These are phyloP conservation scores for Suillus sp. DNA, from an alignment of 768 basidiomycete genomes.

Conservation along the genomic window DNA sequence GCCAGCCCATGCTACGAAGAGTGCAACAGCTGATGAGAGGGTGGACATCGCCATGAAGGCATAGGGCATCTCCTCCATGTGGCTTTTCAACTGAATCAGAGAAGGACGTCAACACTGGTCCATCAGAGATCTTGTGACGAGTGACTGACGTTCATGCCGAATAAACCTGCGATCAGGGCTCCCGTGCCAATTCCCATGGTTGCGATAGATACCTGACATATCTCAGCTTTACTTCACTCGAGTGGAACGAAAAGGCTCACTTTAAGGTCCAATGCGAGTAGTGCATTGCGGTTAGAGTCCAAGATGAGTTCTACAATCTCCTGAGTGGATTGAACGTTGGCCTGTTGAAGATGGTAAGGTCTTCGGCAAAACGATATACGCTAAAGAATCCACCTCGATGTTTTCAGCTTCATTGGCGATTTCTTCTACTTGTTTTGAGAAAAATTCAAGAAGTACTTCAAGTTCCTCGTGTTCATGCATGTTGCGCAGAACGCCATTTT, in stretches of 20 bases:
- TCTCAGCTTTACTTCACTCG: constrained; percentile 6
- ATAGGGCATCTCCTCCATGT: constrained; percentile 70
- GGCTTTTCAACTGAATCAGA: constrained; percentile 62
- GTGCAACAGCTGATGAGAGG: constrained; percentile 56
- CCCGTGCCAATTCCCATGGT: constrained; percentile 93
- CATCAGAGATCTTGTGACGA: constrained; percentile 8
- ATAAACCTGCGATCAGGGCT: constrained; percentile 86
- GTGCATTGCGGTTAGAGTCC: constrained; percentile 91
- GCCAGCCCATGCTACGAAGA: constrained; percentile 65
- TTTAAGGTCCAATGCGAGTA: constrained; percentile 90
- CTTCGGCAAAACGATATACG: neutral
- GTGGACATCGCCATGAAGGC: constrained; percentile 73
- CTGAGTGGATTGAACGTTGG: constrained; percentile 95
- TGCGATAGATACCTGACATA: constrained; percentile 78
- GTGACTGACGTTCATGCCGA: constrained; percentile 91
- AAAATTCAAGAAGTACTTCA: constrained; percentile 91
- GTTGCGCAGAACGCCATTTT: constrained; percentile 58
- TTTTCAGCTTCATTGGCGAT: constrained; percentile 92
- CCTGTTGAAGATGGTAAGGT: constrained; percentile 42
- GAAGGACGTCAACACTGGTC: neutral
- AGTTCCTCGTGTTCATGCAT: constrained; percentile 88
- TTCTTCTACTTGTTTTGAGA: constrained; percentile 95
- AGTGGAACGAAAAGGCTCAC: constrained; percentile 37
- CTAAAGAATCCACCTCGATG: constrained; percentile 58
- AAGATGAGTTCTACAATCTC: constrained; percentile 97